Evolutionary conservation across 179 eudicot species (phyloP).

Genomic region (Beta lomatogona): DNA sequence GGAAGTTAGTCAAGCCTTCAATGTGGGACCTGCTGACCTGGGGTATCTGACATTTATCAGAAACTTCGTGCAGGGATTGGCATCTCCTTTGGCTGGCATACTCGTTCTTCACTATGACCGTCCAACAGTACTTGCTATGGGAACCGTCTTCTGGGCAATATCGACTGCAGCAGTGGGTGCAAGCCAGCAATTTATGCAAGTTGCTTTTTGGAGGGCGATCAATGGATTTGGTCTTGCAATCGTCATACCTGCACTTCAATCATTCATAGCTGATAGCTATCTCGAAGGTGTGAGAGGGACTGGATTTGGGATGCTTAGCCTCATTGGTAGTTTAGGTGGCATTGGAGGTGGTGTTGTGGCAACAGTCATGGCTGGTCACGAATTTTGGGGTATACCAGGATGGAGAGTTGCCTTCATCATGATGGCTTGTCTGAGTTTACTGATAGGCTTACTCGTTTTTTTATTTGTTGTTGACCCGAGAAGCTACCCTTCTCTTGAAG

Average conservation of each 20-base stretch:
- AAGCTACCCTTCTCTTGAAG: constrained; percentile 32
- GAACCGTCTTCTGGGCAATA: constrained; percentile 86
- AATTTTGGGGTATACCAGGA: constrained; percentile 76
- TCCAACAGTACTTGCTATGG: constrained; percentile 82
- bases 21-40: constrained; percentile 83
- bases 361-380: constrained; percentile 80
- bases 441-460: constrained; percentile 69
- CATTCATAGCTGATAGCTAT: constrained; percentile 89
- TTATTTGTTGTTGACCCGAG: constrained; percentile 82
- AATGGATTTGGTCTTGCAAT: constrained; percentile 94
- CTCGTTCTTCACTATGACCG: constrained; percentile 81
- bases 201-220: constrained; percentile 86
- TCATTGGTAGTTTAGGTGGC: constrained; percentile 81
- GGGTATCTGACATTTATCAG: constrained; percentile 84
- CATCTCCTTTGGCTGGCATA: constrained; percentile 93
- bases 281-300: constrained; percentile 73
- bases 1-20: constrained; percentile 90
- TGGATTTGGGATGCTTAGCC: constrained; percentile 83
- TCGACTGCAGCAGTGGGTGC: constrained; percentile 94
- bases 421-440: constrained; percentile 67
- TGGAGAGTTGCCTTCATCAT: constrained; percentile 81
- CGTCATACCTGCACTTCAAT: constrained; percentile 93
- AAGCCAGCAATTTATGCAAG: constrained; percentile 66
- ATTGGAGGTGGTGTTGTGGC: constrained; percentile 92
- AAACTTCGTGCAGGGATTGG: constrained; percentile 75